Evolutionary conservation across 495 filamentous ascomycete species (phyloP).

Genomic region (Chaetomium fimeti): DNA sequence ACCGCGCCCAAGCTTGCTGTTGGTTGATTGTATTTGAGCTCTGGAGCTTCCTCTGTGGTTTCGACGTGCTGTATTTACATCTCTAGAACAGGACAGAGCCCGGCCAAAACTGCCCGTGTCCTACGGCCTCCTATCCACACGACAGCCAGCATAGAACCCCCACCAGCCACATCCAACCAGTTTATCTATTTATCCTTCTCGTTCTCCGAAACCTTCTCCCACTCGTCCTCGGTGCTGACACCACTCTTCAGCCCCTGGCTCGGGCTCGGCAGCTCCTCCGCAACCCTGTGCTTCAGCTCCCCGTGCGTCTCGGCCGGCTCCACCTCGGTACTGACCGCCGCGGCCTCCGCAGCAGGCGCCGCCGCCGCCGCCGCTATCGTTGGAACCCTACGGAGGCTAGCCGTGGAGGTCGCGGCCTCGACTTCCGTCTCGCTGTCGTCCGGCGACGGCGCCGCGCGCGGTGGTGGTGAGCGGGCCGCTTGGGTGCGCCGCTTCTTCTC

Average conservation of each 20-base stretch:
- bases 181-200: constrained; percentile 48
- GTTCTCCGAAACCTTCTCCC: constrained; percentile 59
- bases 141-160: too few relatives aligned
- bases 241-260: constrained; percentile 44
- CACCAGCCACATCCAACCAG: too few relatives aligned
- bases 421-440: constrained; percentile 54
- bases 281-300: constrained; percentile 43
- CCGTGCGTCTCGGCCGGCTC: constrained; percentile 40
- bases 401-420: constrained; percentile 40
- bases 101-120: too few relatives aligned
- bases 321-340: constrained; percentile 38
- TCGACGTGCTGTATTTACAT: not conserved
- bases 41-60: not conserved
- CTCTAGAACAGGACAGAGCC: not conserved
- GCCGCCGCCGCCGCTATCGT: constrained; percentile 10
- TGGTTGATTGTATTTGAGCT: not conserved
- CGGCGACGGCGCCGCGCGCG: constrained; percentile 21
- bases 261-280: constrained; percentile 23
- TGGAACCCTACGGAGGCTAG: constrained; percentile 23
- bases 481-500: constrained; percentile 51
- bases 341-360: constrained; percentile 17
- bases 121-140: too few relatives aligned
- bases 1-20: not conserved
- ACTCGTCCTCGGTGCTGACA: constrained; percentile 58
- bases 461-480: constrained; percentile 27